phyloP scores from a whole-genome alignment of 2,329 filamentous ascomycete species.

The Rhytidhysteron rufulum region DNA sequence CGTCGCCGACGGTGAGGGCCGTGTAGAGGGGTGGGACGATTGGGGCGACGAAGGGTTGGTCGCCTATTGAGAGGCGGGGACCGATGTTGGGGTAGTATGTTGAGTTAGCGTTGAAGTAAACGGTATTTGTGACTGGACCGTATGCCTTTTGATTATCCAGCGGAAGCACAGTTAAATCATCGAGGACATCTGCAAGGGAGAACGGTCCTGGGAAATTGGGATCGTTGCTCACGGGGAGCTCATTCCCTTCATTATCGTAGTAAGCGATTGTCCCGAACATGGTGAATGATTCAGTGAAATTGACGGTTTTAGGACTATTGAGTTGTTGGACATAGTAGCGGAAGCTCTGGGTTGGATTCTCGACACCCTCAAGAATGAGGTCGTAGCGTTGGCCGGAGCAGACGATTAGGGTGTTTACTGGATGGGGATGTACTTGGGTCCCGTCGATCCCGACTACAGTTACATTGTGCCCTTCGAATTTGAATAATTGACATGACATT shows the following conservation, averaged over 20 bases:
- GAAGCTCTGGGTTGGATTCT: conserved; percentile 42
- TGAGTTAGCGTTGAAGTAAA: conserved; percentile 57
- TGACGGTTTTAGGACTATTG: conserved; percentile 19
- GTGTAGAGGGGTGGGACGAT: conserved; percentile 78
- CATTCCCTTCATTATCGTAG: conserved; percentile 41
- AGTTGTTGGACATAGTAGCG: conserved; percentile 57
- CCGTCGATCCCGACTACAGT: conserved; percentile 3
- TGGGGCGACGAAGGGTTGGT: conserved; percentile 65
- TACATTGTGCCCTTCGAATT: conserved; percentile 3
- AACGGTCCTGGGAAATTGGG: conserved; percentile 44
- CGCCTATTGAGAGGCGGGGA: conserved; percentile 46
- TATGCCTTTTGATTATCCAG: conserved; percentile 61
- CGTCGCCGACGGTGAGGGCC: conserved; percentile 55
- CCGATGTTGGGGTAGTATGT: conserved; percentile 60
- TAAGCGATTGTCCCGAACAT: conserved; percentile 56
- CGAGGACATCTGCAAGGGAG: conserved; percentile 59
- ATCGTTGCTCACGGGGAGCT: conserved; percentile 19
- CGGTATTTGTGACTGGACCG: conserved; percentile 55
- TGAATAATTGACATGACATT: conserved; percentile 44
- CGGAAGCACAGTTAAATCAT: conserved; percentile 69
- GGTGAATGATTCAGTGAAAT: conserved; percentile 6
- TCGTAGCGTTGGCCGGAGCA: conserved; percentile 66
- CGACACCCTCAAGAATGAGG: conserved; percentile 55
- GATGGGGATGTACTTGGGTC: neutral
- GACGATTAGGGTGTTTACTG: conserved; percentile 55